Conservation (phyloP, 108 stramenopile genomes). For the Craspedostauros australis region DNA sequence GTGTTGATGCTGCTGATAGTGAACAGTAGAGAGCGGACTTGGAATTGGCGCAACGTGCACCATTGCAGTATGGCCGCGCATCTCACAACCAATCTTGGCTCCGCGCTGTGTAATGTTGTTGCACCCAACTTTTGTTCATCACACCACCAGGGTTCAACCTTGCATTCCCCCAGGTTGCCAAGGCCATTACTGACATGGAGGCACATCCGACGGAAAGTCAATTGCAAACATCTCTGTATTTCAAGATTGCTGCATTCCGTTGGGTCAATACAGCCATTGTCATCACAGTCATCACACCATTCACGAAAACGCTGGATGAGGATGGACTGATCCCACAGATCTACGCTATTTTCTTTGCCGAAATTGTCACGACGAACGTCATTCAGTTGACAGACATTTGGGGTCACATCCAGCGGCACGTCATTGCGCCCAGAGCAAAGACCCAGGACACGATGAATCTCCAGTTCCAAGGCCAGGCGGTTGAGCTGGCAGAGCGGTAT, state of each 20-base stretch:
- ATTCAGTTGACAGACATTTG: constrained; percentile 47
- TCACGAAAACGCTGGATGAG: constrained; percentile 35
- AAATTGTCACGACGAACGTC: constrained; percentile 62
- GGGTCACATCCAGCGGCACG: constrained; percentile 63
- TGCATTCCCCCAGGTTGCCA: constrained; percentile 73
- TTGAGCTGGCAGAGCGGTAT: constrained; percentile 73
- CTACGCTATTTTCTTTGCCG: constrained; percentile 60
- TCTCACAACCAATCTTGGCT: neutral
- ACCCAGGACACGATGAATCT: constrained; percentile 81
- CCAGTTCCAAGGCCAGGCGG: constrained; percentile 62
- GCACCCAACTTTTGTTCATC: neutral
- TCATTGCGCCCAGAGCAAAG: constrained; percentile 68
- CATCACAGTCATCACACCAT: constrained; percentile 76
- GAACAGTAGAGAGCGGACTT: neutral
- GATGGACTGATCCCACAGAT: constrained; percentile 29
- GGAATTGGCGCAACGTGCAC: constrained; percentile 33
- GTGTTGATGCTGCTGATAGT: no score
- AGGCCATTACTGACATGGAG: constrained; percentile 59
- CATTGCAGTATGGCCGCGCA: constrained; percentile 37
- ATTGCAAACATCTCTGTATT: constrained; percentile 61
- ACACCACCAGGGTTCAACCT: constrained; percentile 30
- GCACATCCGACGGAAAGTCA: constrained; percentile 60
- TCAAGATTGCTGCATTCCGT: constrained; percentile 69
- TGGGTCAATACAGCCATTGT: constrained; percentile 82
- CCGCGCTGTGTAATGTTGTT: neutral